phyloP scores from a whole-genome alignment of 441 rosid genomes.

The Aquilaria agallochum region DNA sequence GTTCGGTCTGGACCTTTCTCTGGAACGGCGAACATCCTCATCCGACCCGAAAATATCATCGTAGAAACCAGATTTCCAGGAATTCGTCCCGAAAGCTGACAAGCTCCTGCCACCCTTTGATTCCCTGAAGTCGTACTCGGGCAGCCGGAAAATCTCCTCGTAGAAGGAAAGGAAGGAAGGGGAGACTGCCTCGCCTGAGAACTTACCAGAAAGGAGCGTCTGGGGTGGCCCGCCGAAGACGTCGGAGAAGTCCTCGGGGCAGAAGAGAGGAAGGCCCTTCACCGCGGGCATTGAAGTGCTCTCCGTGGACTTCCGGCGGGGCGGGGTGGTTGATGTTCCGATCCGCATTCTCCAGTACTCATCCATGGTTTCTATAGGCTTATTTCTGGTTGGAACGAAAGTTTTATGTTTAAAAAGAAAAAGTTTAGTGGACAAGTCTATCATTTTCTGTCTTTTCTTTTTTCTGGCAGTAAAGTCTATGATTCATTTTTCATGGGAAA shows the following conservation, averaged over 20 bases:
- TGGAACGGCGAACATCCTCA: conserved; percentile 28
- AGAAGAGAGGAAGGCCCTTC: conserved; percentile 7
- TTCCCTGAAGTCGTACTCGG: conserved; percentile 22
- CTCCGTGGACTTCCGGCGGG: conserved; percentile 40
- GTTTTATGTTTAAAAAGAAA: no score
- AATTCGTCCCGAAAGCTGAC: conserved; percentile 72
- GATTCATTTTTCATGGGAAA: no score
- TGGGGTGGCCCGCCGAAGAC: conserved; percentile 92
- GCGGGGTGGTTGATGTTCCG: conserved; percentile 34
- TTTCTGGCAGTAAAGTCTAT: no score
- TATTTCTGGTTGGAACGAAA: no score
- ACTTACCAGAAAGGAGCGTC: conserved; percentile 52
- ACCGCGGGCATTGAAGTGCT: conserved; percentile 11
- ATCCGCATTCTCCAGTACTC: conserved; percentile 64
- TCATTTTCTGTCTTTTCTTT: no score
- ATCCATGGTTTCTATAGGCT: conserved; percentile 39
- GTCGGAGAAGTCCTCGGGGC: conserved; percentile 67
- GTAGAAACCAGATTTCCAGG: conserved; percentile 52
- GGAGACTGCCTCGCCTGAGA: conserved; percentile 50
- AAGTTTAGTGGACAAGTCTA: no score
- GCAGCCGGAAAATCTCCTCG: conserved; percentile 60
- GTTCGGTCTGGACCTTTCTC: conserved; percentile 47
- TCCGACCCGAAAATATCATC: conserved; percentile 58
- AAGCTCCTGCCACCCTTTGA: conserved; percentile 45
- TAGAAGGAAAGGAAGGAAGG: conserved; percentile 40